Base-by-base conservation (phyloP, 1,139 yeast species). In the Barnettozyma hawaiiensis region DNA sequence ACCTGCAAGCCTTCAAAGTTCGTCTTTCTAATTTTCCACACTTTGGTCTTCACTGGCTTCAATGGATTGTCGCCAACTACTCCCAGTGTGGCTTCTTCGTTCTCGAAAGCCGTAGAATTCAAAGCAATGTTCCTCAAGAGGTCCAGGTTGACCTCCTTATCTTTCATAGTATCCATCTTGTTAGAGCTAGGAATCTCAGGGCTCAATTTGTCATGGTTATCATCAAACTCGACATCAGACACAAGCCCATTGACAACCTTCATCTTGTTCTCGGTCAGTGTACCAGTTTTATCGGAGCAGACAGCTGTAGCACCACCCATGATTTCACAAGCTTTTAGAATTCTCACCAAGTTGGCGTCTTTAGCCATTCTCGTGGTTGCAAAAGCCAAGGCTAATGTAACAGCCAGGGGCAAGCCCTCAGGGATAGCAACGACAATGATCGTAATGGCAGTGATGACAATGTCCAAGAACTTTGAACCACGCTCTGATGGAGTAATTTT, bases 281-380 rank as follows among this genome's bases (percentile, higher is more conserved):
- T 92, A 47, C 98, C 98, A 1, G 98, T 92, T 63, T 92, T 92
- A 66, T 92, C 99, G 1, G 97, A 87, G 63, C 98, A 94, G 41
- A 92, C 74, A 4, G 97, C 92, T 12, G 98, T 92, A 3, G 97
- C 98, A 37, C 96, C 90, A 39, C 99, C 98, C 98, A 92, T 92
- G 14, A 96, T 92, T 65, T 92, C 99, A 73, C 98, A 92, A 38
- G 96, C 83, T 57, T 81, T 82, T 54, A 92, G 72, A 7, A 87
- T 96, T 55, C 98, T 78, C n/a, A 92, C 98, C 58, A 92, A 70
- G 61, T 92, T 92, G 55, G 95, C 95, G 62, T 92, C 96, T 62
- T 85, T 86, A 21, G 96, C 90, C 98, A 92, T 92, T 65, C 97
- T 76, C 10, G 96, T 90, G 4, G 98, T 92, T 3, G 98, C 98